These are phyloP conservation scores for Fermentozyma sake DNA, from an alignment of 1,139 yeast genomes.

Conservation along the genomic window DNA sequence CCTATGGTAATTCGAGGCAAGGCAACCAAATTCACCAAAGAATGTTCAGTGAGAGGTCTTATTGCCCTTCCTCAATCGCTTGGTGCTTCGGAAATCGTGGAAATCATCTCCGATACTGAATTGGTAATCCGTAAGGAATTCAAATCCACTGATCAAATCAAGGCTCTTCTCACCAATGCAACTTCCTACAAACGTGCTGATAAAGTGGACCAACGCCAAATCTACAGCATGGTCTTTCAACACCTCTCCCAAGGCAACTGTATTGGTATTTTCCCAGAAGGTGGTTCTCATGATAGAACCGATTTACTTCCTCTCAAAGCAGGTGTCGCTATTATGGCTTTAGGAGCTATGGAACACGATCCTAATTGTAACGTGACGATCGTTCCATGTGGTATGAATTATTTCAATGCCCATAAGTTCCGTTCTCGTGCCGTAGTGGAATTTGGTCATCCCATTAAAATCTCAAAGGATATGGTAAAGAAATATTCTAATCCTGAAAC, in stretches of 20 bases:
- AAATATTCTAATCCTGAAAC: constrained; percentile 64
- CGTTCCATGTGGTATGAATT: constrained; percentile 46
- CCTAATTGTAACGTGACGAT: constrained; percentile 56
- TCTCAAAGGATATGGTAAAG: constrained; percentile 45
- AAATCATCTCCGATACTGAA: constrained; percentile 71
- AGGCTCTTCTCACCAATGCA: constrained; percentile 43
- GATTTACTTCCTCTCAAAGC: constrained; percentile 40
- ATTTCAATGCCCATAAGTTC: constrained; percentile 44
- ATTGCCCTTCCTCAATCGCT: constrained; percentile 74
- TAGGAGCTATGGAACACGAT: constrained; percentile 50
- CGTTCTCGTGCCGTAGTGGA: constrained; percentile 46
- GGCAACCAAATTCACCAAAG: constrained; percentile 64
- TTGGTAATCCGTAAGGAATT: constrained; percentile 69
- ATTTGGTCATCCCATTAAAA: constrained; percentile 41
- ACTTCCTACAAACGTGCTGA: constrained; percentile 70
- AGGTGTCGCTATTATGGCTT: constrained; percentile 49
- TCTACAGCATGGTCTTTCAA: constrained; percentile 76
- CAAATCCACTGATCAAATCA: constrained; percentile 44
- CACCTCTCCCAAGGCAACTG: constrained; percentile 79
- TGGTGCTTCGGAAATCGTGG: constrained; percentile 71
- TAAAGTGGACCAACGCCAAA: constrained; percentile 78
- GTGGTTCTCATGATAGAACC: constrained; percentile 42
- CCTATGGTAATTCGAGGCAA: constrained; percentile 55
- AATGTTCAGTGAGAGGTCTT: constrained; percentile 64
- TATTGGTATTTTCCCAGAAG: constrained; percentile 96